Evolutionary conservation across 495 filamentous ascomycete species (phyloP), one percentile per base, ranked within the genome.

Genomic region (Daldinia vernicosa): DNA sequence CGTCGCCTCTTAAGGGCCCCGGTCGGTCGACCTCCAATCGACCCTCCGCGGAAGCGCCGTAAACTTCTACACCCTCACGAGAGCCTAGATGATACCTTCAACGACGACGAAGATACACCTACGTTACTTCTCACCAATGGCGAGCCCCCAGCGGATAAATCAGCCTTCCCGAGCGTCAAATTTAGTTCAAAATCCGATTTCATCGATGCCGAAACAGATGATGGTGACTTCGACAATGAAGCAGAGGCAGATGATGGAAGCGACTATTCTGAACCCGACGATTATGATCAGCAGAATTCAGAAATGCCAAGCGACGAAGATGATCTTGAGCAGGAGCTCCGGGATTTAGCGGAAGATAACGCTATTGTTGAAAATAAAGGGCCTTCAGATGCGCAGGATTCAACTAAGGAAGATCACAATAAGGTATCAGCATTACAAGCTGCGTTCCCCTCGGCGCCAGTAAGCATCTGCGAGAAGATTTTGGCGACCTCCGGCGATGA

Each of bases 1-100:
- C 86, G 91, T 50, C 89, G 90, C 6, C 90, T 85, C 32, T 79
- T 93, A 30, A 87, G 86, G 74, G 75, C 83, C 19, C 81, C 86
- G 0, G 78, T 79, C 17, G 83, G 85, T 60, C 86, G 94, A 65
- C 95, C 95, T 12, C 74, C 84, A 0, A 80, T 97, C 28, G 78
- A 83, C 3, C 94, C 93, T 3, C 89, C 93, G 4, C 83, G 89
- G 59, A 97, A 97, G 78, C 88, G 91, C 60, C 80, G 81, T 40
- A 84, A 89, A 50, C 83, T 92, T 32, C 80, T 72, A 24, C 79
- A 86, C 54, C 63, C 83, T 33, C 69, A 71, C 12, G 77, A 75
- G 7, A 76, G 78, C 22, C 76, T 72, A 4, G 76, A 74, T 55
- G 63, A 73, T 7, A 68, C 71, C 14, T 76, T 72, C 1, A 75